Conservation (phyloP, 768 basidiomycete species). For the Obba rivulosa region DNA sequence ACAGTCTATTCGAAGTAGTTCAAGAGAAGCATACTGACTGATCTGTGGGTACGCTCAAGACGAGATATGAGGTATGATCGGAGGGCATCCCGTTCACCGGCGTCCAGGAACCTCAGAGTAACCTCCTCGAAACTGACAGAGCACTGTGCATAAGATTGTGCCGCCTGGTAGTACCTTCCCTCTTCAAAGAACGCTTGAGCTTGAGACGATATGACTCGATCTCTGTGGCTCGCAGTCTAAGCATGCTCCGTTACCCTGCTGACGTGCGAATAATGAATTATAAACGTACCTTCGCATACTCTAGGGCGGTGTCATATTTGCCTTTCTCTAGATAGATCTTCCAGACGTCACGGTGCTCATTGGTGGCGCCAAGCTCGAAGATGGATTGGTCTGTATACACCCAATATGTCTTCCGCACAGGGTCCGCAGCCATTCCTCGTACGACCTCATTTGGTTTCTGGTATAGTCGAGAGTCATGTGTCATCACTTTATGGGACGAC, state of each 20-base stretch:
- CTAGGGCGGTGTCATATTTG: slow-evolving; percentile 72
- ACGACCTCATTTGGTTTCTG: slow-evolving; percentile 76
- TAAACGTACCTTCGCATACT: slow-evolving; percentile 69
- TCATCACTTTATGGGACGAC: background rate
- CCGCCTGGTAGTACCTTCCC: slow-evolving; percentile 84
- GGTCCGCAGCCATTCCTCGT: slow-evolving; percentile 75
- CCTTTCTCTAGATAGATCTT: slow-evolving; percentile 77
- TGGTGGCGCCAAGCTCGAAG: slow-evolving; percentile 78
- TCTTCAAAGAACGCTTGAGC: slow-evolving; percentile 75
- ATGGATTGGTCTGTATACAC: slow-evolving; percentile 85
- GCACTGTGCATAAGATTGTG: slow-evolving; percentile 87
- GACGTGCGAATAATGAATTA: background rate
- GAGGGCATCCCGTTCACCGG: slow-evolving; percentile 83
- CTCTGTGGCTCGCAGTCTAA: slow-evolving; percentile 84
- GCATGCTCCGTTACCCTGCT: background rate
- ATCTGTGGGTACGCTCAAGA: slow-evolving; percentile 79
- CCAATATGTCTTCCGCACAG: slow-evolving; percentile 89
- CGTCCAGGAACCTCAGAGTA: slow-evolving; percentile 83
- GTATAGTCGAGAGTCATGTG: background rate
- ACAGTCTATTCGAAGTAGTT: too few relatives aligned
- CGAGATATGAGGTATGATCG: slow-evolving; percentile 86
- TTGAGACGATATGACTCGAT: slow-evolving; percentile 77
- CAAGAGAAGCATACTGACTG: slow-evolving; percentile 39
- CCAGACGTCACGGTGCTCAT: slow-evolving; percentile 96
- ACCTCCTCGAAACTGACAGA: slow-evolving; percentile 90